These are phyloP conservation scores for Rosellinia necatrix DNA, from an alignment of 2,329 filamentous ascomycete species.

Conservation along the genomic window DNA sequence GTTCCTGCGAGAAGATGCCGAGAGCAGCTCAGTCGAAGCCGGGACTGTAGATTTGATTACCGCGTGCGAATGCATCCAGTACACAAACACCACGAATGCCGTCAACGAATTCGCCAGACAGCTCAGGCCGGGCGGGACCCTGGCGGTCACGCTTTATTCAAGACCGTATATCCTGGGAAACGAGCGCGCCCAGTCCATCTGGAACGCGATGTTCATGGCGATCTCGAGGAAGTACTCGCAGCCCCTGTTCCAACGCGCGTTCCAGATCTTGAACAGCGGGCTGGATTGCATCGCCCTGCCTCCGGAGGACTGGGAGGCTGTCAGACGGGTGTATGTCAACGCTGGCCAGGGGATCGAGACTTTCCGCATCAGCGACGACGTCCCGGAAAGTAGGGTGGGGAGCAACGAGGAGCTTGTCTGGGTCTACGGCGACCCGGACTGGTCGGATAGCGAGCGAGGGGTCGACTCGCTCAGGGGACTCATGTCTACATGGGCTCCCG, in stretches of 20 bases:
- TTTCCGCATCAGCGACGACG: conserved; percentile 13
- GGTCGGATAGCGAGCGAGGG: conserved; percentile 16
- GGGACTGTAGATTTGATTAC: conserved; percentile 32
- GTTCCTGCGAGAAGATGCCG: conserved; percentile 36
- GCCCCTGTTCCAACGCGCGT: conserved; percentile 5
- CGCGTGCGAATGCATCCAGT: conserved; percentile 38
- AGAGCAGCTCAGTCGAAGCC: conserved; percentile 31
- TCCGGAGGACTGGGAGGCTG: conserved; percentile 19
- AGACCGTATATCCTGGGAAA: conserved; percentile 20
- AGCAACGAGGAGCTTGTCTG: conserved; percentile 26
- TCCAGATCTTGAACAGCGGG: conserved; percentile 13
- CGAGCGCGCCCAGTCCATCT: conserved; percentile 18
- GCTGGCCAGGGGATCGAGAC: conserved; percentile 5
- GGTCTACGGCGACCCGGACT: conserved; percentile 28
- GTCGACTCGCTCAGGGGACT: conserved; percentile 29
- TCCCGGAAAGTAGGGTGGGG: conserved; percentile 16
- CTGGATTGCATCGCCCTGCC: conserved; percentile 28
- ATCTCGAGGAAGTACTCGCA: background rate
- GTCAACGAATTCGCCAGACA: conserved; percentile 34
- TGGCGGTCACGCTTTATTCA: conserved; percentile 32
- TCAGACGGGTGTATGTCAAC: conserved; percentile 33
- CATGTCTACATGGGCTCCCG: conserved; percentile 25
- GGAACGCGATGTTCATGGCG: conserved; percentile 2
- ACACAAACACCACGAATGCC: conserved; percentile 25
- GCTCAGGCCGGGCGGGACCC: conserved; percentile 33